Conservation (phyloP, 2,329 filamentous ascomycete genomes). For the Pseudocercospora eumusae region DNA sequence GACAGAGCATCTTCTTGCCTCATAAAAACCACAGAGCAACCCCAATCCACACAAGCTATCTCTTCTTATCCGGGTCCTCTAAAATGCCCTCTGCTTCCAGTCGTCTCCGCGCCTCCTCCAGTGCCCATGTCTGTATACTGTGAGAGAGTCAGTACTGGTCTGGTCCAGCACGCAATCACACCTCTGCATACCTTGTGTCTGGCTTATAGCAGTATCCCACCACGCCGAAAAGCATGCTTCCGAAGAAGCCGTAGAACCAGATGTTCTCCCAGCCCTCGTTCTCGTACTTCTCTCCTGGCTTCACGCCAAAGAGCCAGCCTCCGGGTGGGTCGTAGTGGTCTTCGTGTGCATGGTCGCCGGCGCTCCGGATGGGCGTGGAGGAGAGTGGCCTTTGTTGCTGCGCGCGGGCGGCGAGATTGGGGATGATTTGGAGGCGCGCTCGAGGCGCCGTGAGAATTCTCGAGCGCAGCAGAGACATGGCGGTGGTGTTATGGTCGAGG, state of each 20-base stretch:
- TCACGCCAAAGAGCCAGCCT: slow-evolving; percentile 91
- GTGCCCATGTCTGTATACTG: slow-evolving; percentile 98
- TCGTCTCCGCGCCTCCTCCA: slow-evolving; percentile 92
- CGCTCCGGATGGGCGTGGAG: slow-evolving; percentile 36
- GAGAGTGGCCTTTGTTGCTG: slow-evolving; percentile 37
- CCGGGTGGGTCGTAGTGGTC: slow-evolving; percentile 84
- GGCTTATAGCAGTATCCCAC: slow-evolving; percentile 95
- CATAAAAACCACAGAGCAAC: background rate
- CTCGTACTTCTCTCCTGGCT: slow-evolving; percentile 92
- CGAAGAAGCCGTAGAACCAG: slow-evolving; percentile 82
- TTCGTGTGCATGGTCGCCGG: slow-evolving; percentile 66
- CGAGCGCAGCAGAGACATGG: slow-evolving; percentile 37
- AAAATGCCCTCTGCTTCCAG: slow-evolving; percentile 95
- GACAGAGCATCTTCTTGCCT: background rate
- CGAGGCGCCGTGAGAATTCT: slow-evolving; percentile 36
- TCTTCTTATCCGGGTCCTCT: slow-evolving; percentile 64
- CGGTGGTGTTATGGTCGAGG: slow-evolving; percentile 20
- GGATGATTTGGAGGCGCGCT: slow-evolving; percentile 38
- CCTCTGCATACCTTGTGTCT: slow-evolving; percentile 81
- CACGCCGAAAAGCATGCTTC: slow-evolving; percentile 69
- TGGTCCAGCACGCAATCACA: background rate
- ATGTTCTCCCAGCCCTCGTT: slow-evolving; percentile 94
- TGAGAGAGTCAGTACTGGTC: slow-evolving; percentile 1
- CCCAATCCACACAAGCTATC: background rate
- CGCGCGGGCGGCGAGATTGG: slow-evolving; percentile 33